Base-by-base conservation (phyloP, 768 basidiomycete genomes). In the Leucosporidium scottii region DNA sequence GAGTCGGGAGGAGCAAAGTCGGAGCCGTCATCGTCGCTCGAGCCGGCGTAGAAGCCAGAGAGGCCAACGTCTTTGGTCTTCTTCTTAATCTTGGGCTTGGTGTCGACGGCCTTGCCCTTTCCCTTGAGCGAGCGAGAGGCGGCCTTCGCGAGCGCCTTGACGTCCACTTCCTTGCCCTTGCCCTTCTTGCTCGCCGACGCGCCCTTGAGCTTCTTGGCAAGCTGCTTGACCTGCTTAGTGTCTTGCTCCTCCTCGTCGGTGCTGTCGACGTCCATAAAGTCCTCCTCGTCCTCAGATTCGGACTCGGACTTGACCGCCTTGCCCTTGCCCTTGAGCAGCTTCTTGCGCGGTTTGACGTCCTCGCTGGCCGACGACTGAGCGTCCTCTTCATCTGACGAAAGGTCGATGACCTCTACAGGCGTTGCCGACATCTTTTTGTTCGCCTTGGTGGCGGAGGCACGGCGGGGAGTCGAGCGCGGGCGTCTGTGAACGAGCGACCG, bases 81-180 rank as follows among this genome's bases (percentile, higher is more conserved):
- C 50, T n/a, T 39, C 28, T 53, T 62, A 36, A 34, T 18, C 60
- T 31, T 53, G 18, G 50, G 4, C 27, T 18, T 20, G 44, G 39
- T 23, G n/a, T 39, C 28, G 27, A 50, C 63, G 28, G n/a, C 55
- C 47, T 57, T 34, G 62, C 51, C 18, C 62, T 64, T 69, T 28
- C 58, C 61, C 34, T 62, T 64, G 50, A 59, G 17, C 61, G 62
- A 54, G 12, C 36, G 15, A 15, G 44, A 27, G 21, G 59, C 31
- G 7, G n/a, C 34, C 62, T 49, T 27, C 28, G 55, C 51, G 31
- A 56, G 50, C n/a, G 59, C 62, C 63, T 64, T 66, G 27, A 55
- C 60, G 21, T 62, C 68, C 20, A 56, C 59, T 25, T 65, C 62
- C 63, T 64, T 66, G 27, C 59, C 60, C 34, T 62, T 72, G 25